Percentiles rank a stretch among this genome's conserved stretches.
phyloP scores from a whole-genome alignment of 345 rosid genomes.

The Eutrema heterophyllum region DNA sequence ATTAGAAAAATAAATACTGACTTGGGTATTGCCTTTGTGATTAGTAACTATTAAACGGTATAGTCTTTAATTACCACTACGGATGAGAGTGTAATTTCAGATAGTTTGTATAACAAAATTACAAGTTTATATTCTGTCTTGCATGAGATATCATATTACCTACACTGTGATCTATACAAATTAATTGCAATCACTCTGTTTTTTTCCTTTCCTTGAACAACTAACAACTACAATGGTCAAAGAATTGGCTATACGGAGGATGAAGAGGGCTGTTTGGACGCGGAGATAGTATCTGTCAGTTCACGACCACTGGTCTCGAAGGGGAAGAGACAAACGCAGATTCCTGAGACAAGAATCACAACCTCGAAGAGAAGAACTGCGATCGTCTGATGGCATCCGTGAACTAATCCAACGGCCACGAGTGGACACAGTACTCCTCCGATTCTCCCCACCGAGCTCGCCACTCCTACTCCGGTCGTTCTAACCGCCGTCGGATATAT shows the following conservation, averaged over 20 bases:
- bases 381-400: constrained; percentile 71
- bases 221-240: constrained; percentile 3
- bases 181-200: neutral
- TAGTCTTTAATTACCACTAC: too few species aligned
- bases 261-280: constrained; percentile 11
- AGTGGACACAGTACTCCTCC: constrained; percentile 91
- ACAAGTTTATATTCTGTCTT: neutral
- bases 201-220: neutral
- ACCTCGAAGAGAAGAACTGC: constrained; percentile 61
- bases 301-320: constrained; percentile 79
- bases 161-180: neutral
- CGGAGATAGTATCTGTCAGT: constrained; percentile 45
- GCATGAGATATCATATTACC: neutral
- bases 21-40: too few species aligned
- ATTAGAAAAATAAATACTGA: too few species aligned
- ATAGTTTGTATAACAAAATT: neutral
- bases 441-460: constrained; percentile 84
- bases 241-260: constrained; percentile 7
- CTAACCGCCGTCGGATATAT: constrained; percentile 89
- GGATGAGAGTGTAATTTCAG: neutral
- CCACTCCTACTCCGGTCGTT: constrained; percentile 83
- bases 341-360: constrained; percentile 54
- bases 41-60: too few species aligned
- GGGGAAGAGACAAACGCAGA: constrained; percentile 69
- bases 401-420: constrained; percentile 78